Conservation (phyloP, 768 basidiomycete species). For the Tricholoma sp. region DNA sequence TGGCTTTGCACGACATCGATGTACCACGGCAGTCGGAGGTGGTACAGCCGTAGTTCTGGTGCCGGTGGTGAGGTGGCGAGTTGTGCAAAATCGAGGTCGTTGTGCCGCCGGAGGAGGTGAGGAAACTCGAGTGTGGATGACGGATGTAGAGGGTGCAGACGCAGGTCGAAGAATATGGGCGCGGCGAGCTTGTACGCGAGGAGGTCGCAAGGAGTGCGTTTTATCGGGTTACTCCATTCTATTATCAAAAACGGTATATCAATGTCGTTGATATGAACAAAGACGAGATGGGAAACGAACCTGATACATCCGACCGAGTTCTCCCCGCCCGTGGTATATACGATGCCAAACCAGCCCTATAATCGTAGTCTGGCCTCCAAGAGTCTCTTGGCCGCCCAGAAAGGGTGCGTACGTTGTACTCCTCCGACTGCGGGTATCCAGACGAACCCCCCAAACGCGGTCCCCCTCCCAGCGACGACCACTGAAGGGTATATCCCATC, state of each 20-base stretch:
- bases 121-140: conserved; percentile 33
- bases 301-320: conserved; percentile 27
- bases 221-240: conserved; percentile 24
- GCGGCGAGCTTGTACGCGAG: conserved; percentile 22
- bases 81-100: conserved; percentile 47
- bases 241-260: conserved; percentile 15
- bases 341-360: conserved; percentile 20
- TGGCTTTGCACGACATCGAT: conserved; percentile 47
- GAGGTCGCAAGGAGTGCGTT: conserved; percentile 26
- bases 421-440: conserved; percentile 15
- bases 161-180: conserved; percentile 47
- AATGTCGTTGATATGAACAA: background rate
- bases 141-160: conserved; percentile 28
- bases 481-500: conserved; percentile 9
- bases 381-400: conserved; percentile 36
- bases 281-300: conserved; percentile 15
- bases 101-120: conserved; percentile 36
- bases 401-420: conserved; percentile 28
- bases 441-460: background rate
- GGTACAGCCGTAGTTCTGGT: conserved; percentile 48
- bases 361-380: conserved; percentile 38
- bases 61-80: conserved; percentile 49
- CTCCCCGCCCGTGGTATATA: conserved; percentile 24
- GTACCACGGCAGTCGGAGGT: conserved; percentile 60
- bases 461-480: conserved; percentile 8